phyloP scores from a whole-genome alignment of 257 asterid species.

The Solanum commersonii region DNA sequence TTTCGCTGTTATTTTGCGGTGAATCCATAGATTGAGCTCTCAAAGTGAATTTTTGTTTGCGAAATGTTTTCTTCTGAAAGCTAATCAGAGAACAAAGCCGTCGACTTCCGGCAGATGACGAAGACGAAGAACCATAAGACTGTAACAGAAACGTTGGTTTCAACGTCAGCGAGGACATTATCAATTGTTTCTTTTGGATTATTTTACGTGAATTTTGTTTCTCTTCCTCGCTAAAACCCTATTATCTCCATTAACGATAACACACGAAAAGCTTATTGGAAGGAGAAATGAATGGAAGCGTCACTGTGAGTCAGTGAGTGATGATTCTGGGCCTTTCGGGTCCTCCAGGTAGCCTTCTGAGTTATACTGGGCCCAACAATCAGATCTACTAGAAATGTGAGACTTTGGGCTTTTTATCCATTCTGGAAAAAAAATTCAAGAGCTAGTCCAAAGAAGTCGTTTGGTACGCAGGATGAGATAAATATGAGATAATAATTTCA shows the following conservation, averaged over 20 bases:
- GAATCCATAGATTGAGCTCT: conserved; percentile 40
- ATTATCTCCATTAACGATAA: conserved; percentile 12
- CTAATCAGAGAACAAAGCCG: conserved; percentile 24
- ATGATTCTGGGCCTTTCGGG: neutral
- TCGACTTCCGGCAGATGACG: conserved; percentile 14
- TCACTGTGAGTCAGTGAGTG: neutral
- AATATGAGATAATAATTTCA: too few relatives aligned
- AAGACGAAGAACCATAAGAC: conserved; percentile 20
- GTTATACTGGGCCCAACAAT: neutral
- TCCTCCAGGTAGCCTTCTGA: neutral
- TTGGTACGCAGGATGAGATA: neutral
- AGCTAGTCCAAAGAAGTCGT: neutral
- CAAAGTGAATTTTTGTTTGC: conserved; percentile 28
- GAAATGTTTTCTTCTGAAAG: conserved; percentile 20
- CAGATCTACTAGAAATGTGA: neutral
- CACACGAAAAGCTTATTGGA: neutral
- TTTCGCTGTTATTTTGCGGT: conserved; percentile 6
- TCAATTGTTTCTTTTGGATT: neutral
- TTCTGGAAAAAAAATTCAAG: neutral
- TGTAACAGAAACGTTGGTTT: conserved; percentile 42
- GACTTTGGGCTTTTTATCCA: neutral
- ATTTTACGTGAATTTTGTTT: neutral
- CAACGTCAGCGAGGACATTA: conserved; percentile 53
- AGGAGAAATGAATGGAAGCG: neutral
- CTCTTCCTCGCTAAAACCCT: neutral